Evolutionary conservation across 441 rosid genomes (phyloP), one percentile per base, ranked within the genome.

Genomic region (Pelargonium australe): DNA sequence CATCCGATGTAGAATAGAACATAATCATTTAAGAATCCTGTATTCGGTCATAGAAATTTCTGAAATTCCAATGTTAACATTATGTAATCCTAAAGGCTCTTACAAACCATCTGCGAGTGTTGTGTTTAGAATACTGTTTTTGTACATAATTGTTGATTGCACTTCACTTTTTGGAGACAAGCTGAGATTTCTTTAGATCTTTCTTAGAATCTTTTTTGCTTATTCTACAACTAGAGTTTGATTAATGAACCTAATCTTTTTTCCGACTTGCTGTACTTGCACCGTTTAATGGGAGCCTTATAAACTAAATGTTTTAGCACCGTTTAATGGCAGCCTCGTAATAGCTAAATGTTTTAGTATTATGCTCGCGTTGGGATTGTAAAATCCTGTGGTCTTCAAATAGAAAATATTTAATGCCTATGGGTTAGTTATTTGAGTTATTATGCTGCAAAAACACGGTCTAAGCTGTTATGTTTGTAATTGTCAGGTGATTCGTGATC

Each of bases 401-500:
- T 12, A 45, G 12, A 7, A 45, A 9, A 45, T 45, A 9, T 45
- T 45, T 9, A 45, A 9, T 45, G 51, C 10, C 2, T 47, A 12
- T 47, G n/a, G 4, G 11, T 47, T 47, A 47, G 55, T 47, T 11
- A 47, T 47, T 14, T 12, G 55, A 47, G 55, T 11, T 47, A 47
- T 47, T 11, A 47, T 47, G 55, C 13, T 2, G n/a, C 2, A 5
- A 47, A 1, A 12, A 14, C 13, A 1, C 11, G 55, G 55, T 47
- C 5, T 47, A 47, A 47, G 25, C 16, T 58, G 28, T 58, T 58
- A 60, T 60, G 17, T 60, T n/a, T 19, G 11, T 60, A 14, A 19
- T 60, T 17, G 25, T 6, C 64, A 72, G 76, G 70, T 67, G 25
- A 44, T 23, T 14, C 64, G 68, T 12, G 76, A 72, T 28, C 76